Evolutionary conservation across 2,329 filamentous ascomycete genomes (phyloP).

Genomic region (Epichloe gansuensis): DNA sequence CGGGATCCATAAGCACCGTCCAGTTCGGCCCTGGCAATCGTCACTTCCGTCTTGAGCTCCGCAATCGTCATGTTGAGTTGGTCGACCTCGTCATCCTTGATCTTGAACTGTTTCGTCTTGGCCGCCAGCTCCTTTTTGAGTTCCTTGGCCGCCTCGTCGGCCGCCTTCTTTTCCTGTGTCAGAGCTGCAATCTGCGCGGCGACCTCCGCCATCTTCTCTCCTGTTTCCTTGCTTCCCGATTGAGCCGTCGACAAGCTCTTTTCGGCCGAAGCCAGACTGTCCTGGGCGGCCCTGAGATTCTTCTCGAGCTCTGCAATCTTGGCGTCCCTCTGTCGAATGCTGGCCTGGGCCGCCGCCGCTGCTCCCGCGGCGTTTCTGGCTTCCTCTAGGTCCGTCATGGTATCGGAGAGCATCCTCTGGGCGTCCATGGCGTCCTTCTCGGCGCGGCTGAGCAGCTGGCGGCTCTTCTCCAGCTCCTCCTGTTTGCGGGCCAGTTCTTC

Average conservation of each 20-base stretch:
- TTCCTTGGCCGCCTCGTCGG: conserved; percentile 16
- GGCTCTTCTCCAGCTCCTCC: conserved; percentile 39
- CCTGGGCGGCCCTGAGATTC: conserved; percentile 6
- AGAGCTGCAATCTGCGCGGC: conserved; percentile 15
- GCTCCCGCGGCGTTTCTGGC: conserved; percentile 15
- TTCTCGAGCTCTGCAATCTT: conserved; percentile 27
- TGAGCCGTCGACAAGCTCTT: conserved; percentile 19
- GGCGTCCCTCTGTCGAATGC: conserved; percentile 23
- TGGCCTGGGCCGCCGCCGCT: conserved; percentile 13
- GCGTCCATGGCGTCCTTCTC: conserved; percentile 25
- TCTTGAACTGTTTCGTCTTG: conserved; percentile 31
- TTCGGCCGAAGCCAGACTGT: conserved; percentile 20
- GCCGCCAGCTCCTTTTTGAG: conserved; percentile 15
- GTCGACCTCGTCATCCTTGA: conserved; percentile 38
- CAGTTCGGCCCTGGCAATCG: conserved; percentile 47
- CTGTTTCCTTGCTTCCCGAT: conserved; percentile 25
- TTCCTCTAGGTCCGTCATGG: conserved; percentile 34
- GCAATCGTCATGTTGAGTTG: conserved; percentile 38
- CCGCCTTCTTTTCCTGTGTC: conserved; percentile 13
- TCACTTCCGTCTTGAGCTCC: conserved; percentile 49
- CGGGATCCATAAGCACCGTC: conserved; percentile 48
- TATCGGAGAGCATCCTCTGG: conserved; percentile 36
- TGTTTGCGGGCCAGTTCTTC: conserved; percentile 47
- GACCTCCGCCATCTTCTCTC: conserved; percentile 16
- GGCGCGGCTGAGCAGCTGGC: conserved; percentile 21